Evolutionary conservation across 2,329 filamentous ascomycete genomes (phyloP), one percentile per base, ranked within the genome.

Genomic region (Aspergillus novofumigatus): DNA sequence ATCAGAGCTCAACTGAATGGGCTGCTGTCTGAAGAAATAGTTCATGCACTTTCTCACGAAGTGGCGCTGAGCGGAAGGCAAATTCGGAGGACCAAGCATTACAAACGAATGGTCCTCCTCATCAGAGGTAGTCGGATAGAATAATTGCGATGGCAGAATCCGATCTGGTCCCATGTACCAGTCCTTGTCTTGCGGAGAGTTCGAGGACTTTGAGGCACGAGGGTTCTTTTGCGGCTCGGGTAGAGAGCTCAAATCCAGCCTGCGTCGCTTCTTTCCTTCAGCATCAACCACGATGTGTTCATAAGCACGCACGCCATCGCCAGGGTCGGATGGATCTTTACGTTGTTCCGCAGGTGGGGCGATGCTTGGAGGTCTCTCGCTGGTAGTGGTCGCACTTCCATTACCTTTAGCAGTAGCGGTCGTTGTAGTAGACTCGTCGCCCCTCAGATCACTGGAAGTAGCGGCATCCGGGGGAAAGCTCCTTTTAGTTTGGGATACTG

Each of bases 141-240:
- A 81, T 4, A 81, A 55, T 50, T 75, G 67, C 50, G 77, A 70
- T 4, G 75, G 64, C 25, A 67, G 61, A n/a, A 78, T 55, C 29
- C 69, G 71, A n/a, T 66, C 55, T 20, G 67, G 69, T 1, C 76
- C 74, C 29, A 79, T 70, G 60, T 79, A 80, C 67, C 67, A 70
- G 6, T 56, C 49, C 23, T 57, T 57, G 10, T 55, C 14, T 28
- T 42, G 6, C 11, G 14, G n/a, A 8, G 20, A 26, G 42, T 51
- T 14, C 41, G 49, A 25, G 4, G 4, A 21, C 14, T 52, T 51
- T 17, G 29, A 9, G 7, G 48, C 41, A 28, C 49, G n/a, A 23
- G 52, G 26, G 11, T 54, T 53, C 47, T n/a, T 25, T 29, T 47
- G 21, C 25, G 47, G 23, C 4, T 59, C 44, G 17, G 53, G 52